Evolutionary conservation across 2,329 filamentous ascomycete species (phyloP).

Genomic region (Fusarium subglutinans): DNA sequence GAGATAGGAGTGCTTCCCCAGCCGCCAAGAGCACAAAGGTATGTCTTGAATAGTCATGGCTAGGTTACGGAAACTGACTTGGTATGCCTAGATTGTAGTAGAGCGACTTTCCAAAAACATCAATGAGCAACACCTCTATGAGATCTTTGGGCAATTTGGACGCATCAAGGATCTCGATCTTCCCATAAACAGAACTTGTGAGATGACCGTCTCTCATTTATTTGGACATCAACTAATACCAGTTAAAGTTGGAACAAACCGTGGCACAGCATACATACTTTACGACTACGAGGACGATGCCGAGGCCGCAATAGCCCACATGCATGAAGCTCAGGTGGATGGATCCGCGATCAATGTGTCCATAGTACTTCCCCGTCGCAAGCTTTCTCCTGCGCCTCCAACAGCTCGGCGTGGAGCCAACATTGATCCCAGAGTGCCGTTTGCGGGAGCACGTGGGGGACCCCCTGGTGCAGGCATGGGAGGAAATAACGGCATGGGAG

Average conservation of each 20-base stretch:
- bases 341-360: slow-evolving; percentile 85
- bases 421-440: slow-evolving; percentile 60
- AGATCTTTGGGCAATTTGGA: slow-evolving; percentile 93
- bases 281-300: slow-evolving; percentile 81
- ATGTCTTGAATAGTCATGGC: slow-evolving; percentile 7
- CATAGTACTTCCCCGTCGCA: slow-evolving; percentile 84
- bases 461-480: slow-evolving; percentile 37
- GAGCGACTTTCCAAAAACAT: slow-evolving; percentile 97
- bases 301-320: slow-evolving; percentile 89
- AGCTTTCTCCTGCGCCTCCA: slow-evolving; percentile 83
- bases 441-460: slow-evolving; percentile 46
- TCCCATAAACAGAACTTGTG: slow-evolving; percentile 87
- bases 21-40: slow-evolving; percentile 63
- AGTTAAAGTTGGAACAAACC: slow-evolving; percentile 79
- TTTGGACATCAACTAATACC: slow-evolving; percentile 21
- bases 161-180: slow-evolving; percentile 87
- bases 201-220: slow-evolving; percentile 44
- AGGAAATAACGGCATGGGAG: slow-evolving; percentile 45
- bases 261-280: slow-evolving; percentile 92
- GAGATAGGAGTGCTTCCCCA: slow-evolving; percentile 52
- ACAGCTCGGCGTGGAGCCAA: slow-evolving; percentile 70
- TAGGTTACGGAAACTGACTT: slow-evolving; percentile 15
- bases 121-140: slow-evolving; percentile 84
- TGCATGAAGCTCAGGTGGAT: slow-evolving; percentile 97
- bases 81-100: slow-evolving; percentile 78